Evolutionary conservation across 257 asterid species (phyloP).

Genomic region (Eucommia ulmoides): DNA sequence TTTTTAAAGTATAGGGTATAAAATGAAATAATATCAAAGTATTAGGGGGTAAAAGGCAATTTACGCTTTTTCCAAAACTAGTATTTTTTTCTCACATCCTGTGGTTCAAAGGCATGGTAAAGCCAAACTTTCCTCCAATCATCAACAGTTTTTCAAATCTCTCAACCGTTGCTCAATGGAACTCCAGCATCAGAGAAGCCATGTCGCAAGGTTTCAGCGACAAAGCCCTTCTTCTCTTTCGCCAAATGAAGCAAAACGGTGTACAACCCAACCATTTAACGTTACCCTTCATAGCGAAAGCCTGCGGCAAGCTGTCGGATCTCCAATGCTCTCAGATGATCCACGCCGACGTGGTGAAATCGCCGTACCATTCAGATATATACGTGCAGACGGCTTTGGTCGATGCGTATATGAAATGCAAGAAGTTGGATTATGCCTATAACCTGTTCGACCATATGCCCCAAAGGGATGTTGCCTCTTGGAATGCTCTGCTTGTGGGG

Average conservation of each 20-base stretch:
- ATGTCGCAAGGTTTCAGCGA: conserved; percentile 21
- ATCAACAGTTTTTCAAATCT: conserved; percentile 2
- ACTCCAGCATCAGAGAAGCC: conserved; percentile 32
- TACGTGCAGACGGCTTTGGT: conserved; percentile 54
- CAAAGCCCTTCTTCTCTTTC: conserved; percentile 36
- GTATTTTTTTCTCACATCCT: too few species aligned
- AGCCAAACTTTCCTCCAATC: conserved; percentile 4
- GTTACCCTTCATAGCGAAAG: conserved; percentile 53
- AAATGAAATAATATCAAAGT: too few species aligned
- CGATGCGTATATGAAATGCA: conserved; percentile 50
- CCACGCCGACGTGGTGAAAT: conserved; percentile 32
- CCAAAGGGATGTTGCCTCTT: neutral
- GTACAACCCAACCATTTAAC: conserved; percentile 41
- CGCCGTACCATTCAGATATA: conserved; percentile 26
- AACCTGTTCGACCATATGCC: conserved; percentile 1
- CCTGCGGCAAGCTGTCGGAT: conserved; percentile 39
- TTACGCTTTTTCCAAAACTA: too few species aligned
- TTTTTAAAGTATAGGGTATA: too few species aligned
- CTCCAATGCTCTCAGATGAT: conserved; percentile 21
- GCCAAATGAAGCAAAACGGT: conserved; percentile 30
- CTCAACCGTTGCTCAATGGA: conserved; percentile 22
- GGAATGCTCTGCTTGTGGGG: conserved; percentile 5
- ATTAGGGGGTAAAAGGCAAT: too few species aligned
- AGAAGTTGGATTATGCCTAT: conserved; percentile 22
- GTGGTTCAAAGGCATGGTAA: conserved; percentile 1